A percentile compares a stretch with the other conserved stretches of the same genome.
Evolutionary conservation across 2,329 filamentous ascomycete genomes (phyloP).

Genomic region (Xenoacremonium recifei): DNA sequence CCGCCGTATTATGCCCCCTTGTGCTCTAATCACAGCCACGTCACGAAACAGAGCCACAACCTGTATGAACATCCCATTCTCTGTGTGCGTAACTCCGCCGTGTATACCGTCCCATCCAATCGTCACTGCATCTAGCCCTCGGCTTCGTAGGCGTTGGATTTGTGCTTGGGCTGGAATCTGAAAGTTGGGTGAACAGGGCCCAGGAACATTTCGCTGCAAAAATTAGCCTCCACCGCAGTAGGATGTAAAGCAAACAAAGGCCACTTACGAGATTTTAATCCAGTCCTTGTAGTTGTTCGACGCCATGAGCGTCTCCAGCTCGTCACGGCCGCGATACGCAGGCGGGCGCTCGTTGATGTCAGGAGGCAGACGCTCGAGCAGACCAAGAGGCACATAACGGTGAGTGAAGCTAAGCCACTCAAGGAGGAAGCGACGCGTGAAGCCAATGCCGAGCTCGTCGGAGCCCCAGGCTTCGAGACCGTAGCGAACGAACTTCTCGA

Average conservation of each 20-base stretch:
- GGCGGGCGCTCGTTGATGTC: slow-evolving; percentile 87
- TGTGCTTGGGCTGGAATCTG: slow-evolving; percentile 96
- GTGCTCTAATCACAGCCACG: too few relatives aligned
- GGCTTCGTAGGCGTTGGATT: slow-evolving; percentile 85
- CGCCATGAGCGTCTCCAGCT: slow-evolving; percentile 88
- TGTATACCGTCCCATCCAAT: too few relatives aligned
- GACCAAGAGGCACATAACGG: slow-evolving; percentile 85
- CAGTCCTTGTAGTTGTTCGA: slow-evolving; percentile 94
- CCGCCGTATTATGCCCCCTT: too few relatives aligned
- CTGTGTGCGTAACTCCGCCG: too few relatives aligned
- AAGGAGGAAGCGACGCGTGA: slow-evolving; percentile 85
- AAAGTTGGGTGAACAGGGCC: slow-evolving; percentile 88
- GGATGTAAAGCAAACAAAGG: too few relatives aligned
- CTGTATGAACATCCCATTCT: too few relatives aligned
- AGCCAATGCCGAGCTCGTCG: slow-evolving; percentile 90
- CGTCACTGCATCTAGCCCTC: slow-evolving; percentile 53
- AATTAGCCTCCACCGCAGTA: too few relatives aligned
- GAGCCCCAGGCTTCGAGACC: slow-evolving; percentile 94
- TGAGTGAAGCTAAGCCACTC: slow-evolving; percentile 95
- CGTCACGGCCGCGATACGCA: slow-evolving; percentile 77
- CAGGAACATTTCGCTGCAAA: slow-evolving; percentile 88
- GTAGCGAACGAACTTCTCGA: slow-evolving; percentile 88
- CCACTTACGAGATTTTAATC: slow-evolving; percentile 91
- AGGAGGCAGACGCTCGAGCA: slow-evolving; percentile 86
- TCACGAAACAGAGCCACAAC: too few relatives aligned